Conservation (phyloP, 768 basidiomycete genomes). For the Cystofilobasidium macerans region DNA sequence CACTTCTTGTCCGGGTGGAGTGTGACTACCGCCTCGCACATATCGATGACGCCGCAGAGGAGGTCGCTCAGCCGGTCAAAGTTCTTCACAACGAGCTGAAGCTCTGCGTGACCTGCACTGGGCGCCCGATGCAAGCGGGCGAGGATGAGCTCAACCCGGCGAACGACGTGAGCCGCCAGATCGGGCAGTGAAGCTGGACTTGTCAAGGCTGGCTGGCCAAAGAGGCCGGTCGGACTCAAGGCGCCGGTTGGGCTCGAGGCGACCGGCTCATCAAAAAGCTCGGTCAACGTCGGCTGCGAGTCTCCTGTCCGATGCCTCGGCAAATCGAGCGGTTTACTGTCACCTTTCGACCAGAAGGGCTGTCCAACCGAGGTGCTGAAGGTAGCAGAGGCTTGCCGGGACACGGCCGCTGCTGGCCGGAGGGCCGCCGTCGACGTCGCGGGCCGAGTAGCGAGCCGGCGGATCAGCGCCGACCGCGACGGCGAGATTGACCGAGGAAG, state of each 20-base stretch:
- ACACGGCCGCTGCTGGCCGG: background rate
- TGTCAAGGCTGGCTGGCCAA: constrained; percentile 63
- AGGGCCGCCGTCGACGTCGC: background rate
- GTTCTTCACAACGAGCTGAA: constrained; percentile 83
- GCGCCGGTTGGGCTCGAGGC: background rate
- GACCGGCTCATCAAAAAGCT: constrained; percentile 17
- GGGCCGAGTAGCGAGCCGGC: background rate
- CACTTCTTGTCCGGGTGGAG: constrained; percentile 79
- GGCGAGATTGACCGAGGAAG: too few relatives aligned
- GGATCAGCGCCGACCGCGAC: too few relatives aligned
- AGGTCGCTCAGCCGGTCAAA: constrained; percentile 91
- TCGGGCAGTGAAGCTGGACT: constrained; percentile 57
- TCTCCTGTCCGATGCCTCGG: background rate
- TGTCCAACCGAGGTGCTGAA: background rate
- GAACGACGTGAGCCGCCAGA: constrained; percentile 66
- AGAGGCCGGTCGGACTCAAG: constrained; percentile 56
- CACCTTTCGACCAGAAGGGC: background rate
- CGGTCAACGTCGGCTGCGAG: constrained; percentile 10
- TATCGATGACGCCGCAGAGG: constrained; percentile 89
- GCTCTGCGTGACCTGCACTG: constrained; percentile 54
- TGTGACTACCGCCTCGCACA: constrained; percentile 85
- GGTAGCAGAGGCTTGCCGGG: background rate
- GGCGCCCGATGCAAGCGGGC: constrained; percentile 60
- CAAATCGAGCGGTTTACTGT: background rate
- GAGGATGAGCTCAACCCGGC: constrained; percentile 70